Base-by-base conservation (phyloP, 1,284 basidiomycete genomes). In the Ganoderma sinense region DNA sequence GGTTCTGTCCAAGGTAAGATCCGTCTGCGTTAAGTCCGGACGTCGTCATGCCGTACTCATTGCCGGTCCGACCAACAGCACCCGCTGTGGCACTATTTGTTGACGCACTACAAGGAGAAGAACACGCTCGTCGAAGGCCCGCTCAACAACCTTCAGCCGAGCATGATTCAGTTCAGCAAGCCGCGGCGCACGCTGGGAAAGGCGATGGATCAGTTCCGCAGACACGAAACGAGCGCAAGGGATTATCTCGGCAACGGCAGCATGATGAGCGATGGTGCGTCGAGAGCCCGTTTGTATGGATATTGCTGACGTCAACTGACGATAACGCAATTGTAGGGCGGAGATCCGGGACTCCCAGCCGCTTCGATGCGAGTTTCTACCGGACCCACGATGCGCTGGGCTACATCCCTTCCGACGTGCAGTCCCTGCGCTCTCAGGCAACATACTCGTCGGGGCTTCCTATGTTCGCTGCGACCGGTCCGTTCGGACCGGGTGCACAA, bases 161-260 rank as follows among this genome's bases (percentile, higher is more conserved):
- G 95, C 82, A 97, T 99, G 97, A 98, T 99, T 68, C 98, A 99
- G 80, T 99, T 99, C 84, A 96, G 94, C 86, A 97, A 97, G 82
- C 97, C 97, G 23, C 90, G 96, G 66, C 92, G 95, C 67, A 89
- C 95, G 7, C 86, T 96, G 29, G 88, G 88, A 71, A 95, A 95
- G 80, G 92, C 94, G 2, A 92, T 96, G 88, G 96, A 97, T 75
- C 94, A 94, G 67, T 97, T 95, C 88, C 91, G 94, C 69, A 89
- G 95, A 64, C 94, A 96, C 77, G 96, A 97, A 80, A 94, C 94
- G 8, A 93, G 85, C 77, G 96, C 95, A 26, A 90, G 90, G 72
- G 93, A 92, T 77, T 94, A 86, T 75, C 78, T 90, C 69, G 80
- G 82, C 55, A 79, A 74, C 69, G 82, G 82, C 16, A 79, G 83